A percentile compares a stretch with the other conserved stretches of the same genome.
Conservation (phyloP, 306 rosid genomes). For the Prosopis cineraria region DNA sequence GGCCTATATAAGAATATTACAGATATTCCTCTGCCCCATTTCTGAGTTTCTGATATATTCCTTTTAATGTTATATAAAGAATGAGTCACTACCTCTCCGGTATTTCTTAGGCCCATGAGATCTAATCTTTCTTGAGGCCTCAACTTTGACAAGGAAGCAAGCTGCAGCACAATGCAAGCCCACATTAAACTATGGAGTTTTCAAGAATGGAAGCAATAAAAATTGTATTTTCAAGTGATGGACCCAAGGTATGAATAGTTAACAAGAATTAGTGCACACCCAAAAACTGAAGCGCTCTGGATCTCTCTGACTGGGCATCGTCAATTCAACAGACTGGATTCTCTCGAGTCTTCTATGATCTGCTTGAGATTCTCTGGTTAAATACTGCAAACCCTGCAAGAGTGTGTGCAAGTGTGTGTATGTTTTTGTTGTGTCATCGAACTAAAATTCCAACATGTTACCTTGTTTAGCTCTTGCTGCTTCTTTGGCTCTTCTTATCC, state of each 20-base stretch:
- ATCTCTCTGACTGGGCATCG: conserved; percentile 78
- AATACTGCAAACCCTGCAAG: conserved; percentile 11
- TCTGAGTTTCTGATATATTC: neutral
- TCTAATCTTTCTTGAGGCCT: conserved; percentile 88
- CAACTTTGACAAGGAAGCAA: conserved; percentile 71
- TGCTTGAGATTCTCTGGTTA: conserved; percentile 37
- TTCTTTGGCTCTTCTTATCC: conserved; percentile 76
- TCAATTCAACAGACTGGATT: conserved; percentile 66
- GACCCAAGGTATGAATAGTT: neutral
- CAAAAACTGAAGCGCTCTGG: conserved; percentile 97
- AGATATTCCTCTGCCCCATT: neutral
- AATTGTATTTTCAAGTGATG: neutral
- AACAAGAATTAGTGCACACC: conserved; percentile 54
- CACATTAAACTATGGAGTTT: conserved; percentile 25
- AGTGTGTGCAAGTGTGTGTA: neutral
- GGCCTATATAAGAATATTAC: neutral
- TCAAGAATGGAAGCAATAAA: neutral
- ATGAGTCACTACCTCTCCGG: conserved; percentile 68
- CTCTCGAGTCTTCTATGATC: conserved; percentile 79
- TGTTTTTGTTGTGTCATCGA: neutral
- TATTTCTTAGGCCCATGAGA: conserved; percentile 70
- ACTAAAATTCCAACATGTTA: conserved; percentile 33
- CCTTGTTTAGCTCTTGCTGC: conserved; percentile 78
- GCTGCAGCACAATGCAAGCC: conserved; percentile 57
- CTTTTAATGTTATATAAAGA: neutral